Evolutionary conservation across 1,139 yeast genomes (phyloP), one percentile per base, ranked within the genome.

Genomic region (Candida dubliniensis): DNA sequence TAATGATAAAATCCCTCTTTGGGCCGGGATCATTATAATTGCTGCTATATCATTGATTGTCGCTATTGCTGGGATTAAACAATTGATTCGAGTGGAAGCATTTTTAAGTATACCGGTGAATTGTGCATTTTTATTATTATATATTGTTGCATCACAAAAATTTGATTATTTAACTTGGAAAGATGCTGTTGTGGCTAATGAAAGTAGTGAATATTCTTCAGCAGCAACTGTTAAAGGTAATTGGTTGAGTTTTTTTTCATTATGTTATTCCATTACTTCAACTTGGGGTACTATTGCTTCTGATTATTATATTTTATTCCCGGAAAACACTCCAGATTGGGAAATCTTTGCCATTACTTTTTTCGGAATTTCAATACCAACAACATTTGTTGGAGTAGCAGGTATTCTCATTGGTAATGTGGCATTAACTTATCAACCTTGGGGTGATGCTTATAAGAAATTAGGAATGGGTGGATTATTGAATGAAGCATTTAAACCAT

Each of bases 281-380:
- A 87, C 96, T 1, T 90, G 96, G 96, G 95, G 95, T 31, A 85
- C 93, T 4, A 79, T 86, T 48, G 87, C 96, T 1, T 76, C 93
- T 0, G 97, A 90, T 63, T 90, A 89, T 62, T 87, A 87, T 61
- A 81, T 89, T 41, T 71, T 87, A 43, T 83, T 89, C 59, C 96
- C 96, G 0, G 95, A 87, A 57, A 69, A 72, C 35, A 79, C 89
- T 0, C 77, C 88, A 1, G 79, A 80, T 48, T 53, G 66, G 50
- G 76, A 76, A 51, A 71, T 84, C 1, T 86, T 82, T 56, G 27
- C 63, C 13, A 66, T 84, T 46, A 88, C 96, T 0, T 83, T 86
- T 52, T 67, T 83, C 26, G 88, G 88, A 2, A 83, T 85, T 26
- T 69, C 79, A 41, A 47, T 85, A 5, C 96, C 96, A 34, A 85